Base-by-base conservation (phyloP, 768 basidiomycete species). In the Trametes punicea region DNA sequence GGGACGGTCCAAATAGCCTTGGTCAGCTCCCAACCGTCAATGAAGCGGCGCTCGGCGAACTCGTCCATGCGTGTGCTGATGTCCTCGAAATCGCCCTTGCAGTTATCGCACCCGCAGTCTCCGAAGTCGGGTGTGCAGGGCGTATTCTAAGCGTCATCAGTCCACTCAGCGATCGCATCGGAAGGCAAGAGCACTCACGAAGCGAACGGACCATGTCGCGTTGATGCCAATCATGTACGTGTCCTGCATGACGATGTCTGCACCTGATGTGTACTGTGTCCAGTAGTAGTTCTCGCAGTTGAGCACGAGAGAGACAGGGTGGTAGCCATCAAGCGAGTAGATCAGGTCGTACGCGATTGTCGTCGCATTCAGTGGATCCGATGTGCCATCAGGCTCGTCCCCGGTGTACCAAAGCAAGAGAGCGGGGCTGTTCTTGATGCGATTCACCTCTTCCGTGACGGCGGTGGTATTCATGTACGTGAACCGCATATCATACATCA, bases 401-500 rank as follows among this genome's bases (percentile, higher is more conserved):
- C 76, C 84, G 1, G 85, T 88, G 68, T 88, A 88, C 83, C 84
- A 87, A 2, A 85, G 69, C 15, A 90, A 74, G 25, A 92, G 77
- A 60, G 88, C 90, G 0, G 82, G 76, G 1, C 85, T 77, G 30
- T 78, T 75, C 62, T 87, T 88, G 71, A 91, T 77, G 33, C 70
- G 71, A 56, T 84, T 82, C 18, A 92, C 88, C 71, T 93, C 81
- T 52, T 81, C 78, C 1, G 76, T 81, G 25, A 91, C 84, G 1
- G 79, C 75, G 6, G 81, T 77, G 7, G 71, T 61, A 67, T 91
- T 84, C 77, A 77, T 81, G 71, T 90, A 91, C 4, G 80, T 80
- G 79, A 48, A 74, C 46, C 88, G 78, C 88, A 92, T 90, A 66
- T 91, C 88, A 60, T 92, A 93, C 82, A 91, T 90, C 51, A 91